A percentile compares a stretch with the other conserved stretches of the same genome.
Evolutionary conservation across 2,329 filamentous ascomycete species (phyloP).

Genomic region (Rutstroemia sp.): DNA sequence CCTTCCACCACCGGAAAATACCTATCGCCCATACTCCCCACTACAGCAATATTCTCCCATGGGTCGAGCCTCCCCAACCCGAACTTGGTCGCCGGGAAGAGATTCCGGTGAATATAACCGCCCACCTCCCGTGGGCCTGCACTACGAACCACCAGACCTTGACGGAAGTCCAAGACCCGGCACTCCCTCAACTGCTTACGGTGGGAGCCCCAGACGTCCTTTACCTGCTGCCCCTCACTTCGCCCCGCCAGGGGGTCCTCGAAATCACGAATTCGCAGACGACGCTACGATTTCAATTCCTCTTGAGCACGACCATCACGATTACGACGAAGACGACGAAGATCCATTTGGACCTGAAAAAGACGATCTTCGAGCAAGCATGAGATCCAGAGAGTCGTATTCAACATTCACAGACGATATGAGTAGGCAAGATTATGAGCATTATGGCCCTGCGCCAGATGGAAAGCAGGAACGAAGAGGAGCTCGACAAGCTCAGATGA

Average conservation of each 20-base stretch:
- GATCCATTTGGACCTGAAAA: constrained; percentile 65
- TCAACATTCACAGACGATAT: constrained; percentile 32
- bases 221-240: constrained; percentile 86
- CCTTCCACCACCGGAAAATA: constrained; percentile 56
- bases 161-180: constrained; percentile 87
- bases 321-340: constrained; percentile 49
- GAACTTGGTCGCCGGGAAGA: constrained; percentile 51
- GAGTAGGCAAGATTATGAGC: constrained; percentile 52
- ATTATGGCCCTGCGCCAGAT: constrained; percentile 81
- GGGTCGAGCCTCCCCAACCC: constrained; percentile 44
- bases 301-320: constrained; percentile 45
- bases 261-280: constrained; percentile 48
- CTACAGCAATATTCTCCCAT: constrained; percentile 38
- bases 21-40: constrained; percentile 42
- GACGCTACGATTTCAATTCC: constrained; percentile 69
- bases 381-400: constrained; percentile 34
- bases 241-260: constrained; percentile 44
- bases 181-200: constrained; percentile 82
- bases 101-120: constrained; percentile 51
- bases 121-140: constrained; percentile 61
- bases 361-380: constrained; percentile 12
- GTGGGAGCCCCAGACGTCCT: constrained; percentile 78
- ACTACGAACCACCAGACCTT: constrained; percentile 81
- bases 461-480: constrained; percentile 84
- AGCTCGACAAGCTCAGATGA: constrained; percentile 78